Percentiles rank a stretch among this genome's conserved stretches.
phyloP scores from a whole-genome alignment of 768 basidiomycete genomes.

The Stropharia rugosoannulata region DNA sequence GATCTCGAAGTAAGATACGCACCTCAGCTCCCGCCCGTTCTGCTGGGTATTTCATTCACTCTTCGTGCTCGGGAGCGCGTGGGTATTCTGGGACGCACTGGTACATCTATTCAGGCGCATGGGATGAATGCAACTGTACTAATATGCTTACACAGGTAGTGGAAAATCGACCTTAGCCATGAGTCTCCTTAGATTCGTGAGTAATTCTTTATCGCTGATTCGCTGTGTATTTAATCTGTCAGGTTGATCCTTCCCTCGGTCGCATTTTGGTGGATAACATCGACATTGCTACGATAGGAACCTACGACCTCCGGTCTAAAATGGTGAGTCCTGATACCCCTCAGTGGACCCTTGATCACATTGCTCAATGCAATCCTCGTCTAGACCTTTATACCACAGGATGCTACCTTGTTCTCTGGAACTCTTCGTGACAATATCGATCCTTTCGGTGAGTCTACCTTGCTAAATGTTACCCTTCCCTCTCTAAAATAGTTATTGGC shows the following conservation, averaged over 20 bases:
- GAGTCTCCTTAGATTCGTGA: conserved; percentile 79
- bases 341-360: conserved; percentile 1
- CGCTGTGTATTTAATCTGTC: background rate
- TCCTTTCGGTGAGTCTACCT: conserved; percentile 52
- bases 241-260: conserved; percentile 79
- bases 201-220: conserved; percentile 20
- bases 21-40: conserved; percentile 78
- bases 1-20: conserved; percentile 82
- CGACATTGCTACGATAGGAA: conserved; percentile 81
- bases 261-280: conserved; percentile 86
- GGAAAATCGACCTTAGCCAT: conserved; percentile 85
- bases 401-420: conserved; percentile 79
- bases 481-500: background rate
- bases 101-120: conserved; percentile 19
- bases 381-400: conserved; percentile 80
- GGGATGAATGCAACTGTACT: background rate
- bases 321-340: conserved; percentile 42
- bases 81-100: conserved; percentile 80
- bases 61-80: conserved; percentile 72
- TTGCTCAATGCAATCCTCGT: background rate
- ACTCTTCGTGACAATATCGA: conserved; percentile 76
- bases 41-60: conserved; percentile 73
- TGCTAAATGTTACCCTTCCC: background rate
- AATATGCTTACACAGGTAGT: conserved; percentile 57
- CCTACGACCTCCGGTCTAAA: conserved; percentile 77